Evolutionary conservation across 305 asterid genomes (phyloP).

Genomic region (Solanum hybrid): DNA sequence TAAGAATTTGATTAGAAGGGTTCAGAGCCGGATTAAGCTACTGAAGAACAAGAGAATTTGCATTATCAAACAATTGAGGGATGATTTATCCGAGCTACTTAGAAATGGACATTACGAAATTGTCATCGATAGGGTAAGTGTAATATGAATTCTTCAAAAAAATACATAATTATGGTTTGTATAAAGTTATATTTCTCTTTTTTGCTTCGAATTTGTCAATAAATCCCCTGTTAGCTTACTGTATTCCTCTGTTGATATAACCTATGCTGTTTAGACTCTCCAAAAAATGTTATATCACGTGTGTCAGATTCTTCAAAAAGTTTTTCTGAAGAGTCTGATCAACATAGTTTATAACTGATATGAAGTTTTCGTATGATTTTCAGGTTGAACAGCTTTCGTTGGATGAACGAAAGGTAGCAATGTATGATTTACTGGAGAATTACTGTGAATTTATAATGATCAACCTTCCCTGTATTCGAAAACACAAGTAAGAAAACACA

Average conservation of each 20-base stretch:
- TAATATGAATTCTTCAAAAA: not conserved
- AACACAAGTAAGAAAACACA: conserved; percentile 29
- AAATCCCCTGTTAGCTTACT: not conserved
- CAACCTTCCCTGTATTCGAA: conserved; percentile 50
- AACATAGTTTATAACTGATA: not conserved
- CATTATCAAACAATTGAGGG: conserved; percentile 41
- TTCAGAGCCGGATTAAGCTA: conserved; percentile 55
- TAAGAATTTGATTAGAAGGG: conserved; percentile 47
- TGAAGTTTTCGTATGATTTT: not conserved
- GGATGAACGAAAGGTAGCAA: conserved; percentile 44
- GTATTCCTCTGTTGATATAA: not conserved
- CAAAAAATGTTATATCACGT: not conserved
- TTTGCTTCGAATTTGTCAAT: not conserved
- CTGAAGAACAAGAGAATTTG: conserved; percentile 54
- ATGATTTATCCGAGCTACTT: conserved; percentile 56
- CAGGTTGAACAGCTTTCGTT: conserved; percentile 62
- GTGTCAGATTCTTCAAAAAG: not conserved
- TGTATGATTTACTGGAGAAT: conserved; percentile 45
- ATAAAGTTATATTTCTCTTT: not conserved
- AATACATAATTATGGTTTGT: no score
- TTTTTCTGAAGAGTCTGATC: not conserved
- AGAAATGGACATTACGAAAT: conserved; percentile 36
- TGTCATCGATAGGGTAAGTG: conserved; percentile 52
- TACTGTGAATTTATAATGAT: conserved; percentile 49
- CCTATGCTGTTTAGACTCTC: not conserved